These are phyloP conservation scores for Aspergillus sp. DNA, from an alignment of 2,329 filamentous ascomycete genomes.

Conservation along the genomic window DNA sequence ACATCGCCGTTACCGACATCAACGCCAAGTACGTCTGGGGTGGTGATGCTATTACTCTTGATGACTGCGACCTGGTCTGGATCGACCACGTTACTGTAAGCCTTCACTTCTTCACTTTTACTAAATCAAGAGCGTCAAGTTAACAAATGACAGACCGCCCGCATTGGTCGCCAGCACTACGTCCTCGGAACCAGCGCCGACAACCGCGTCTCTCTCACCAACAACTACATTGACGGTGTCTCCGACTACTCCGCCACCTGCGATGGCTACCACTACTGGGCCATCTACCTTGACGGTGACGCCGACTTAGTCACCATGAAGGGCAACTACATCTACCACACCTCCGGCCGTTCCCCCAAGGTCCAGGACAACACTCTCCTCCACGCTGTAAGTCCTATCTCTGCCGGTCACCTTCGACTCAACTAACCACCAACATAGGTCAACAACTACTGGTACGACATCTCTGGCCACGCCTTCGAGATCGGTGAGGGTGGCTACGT, in stretches of 20 bases:
- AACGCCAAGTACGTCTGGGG: constrained; percentile 63
- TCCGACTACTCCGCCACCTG: constrained; percentile 59
- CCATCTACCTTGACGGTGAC: constrained; percentile 58
- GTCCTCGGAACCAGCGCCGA: constrained; percentile 58
- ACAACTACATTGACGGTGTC: constrained; percentile 60
- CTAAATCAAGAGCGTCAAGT: not conserved
- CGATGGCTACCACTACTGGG: constrained; percentile 63
- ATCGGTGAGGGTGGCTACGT: constrained; percentile 47
- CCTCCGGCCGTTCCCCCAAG: constrained; percentile 54
- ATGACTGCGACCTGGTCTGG: constrained; percentile 49
- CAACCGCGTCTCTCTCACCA: constrained; percentile 61
- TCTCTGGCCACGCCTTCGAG: constrained; percentile 61
- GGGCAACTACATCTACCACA: constrained; percentile 63
- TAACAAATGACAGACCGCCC: constrained; percentile 47
- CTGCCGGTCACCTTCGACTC: not conserved
- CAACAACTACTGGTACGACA: constrained; percentile 64
- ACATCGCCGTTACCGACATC: constrained; percentile 43
- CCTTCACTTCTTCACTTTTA: not conserved
- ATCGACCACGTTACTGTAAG: constrained; percentile 53
- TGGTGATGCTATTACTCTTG: constrained; percentile 59
- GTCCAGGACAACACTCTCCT: constrained; percentile 58
- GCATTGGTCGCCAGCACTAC: constrained; percentile 62
- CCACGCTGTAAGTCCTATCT: constrained; percentile 46
- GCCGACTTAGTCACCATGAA: constrained; percentile 60
- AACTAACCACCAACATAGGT: constrained; percentile 5